Base-by-base conservation (phyloP, 768 basidiomycete species). In the Auricularia sp. region DNA sequence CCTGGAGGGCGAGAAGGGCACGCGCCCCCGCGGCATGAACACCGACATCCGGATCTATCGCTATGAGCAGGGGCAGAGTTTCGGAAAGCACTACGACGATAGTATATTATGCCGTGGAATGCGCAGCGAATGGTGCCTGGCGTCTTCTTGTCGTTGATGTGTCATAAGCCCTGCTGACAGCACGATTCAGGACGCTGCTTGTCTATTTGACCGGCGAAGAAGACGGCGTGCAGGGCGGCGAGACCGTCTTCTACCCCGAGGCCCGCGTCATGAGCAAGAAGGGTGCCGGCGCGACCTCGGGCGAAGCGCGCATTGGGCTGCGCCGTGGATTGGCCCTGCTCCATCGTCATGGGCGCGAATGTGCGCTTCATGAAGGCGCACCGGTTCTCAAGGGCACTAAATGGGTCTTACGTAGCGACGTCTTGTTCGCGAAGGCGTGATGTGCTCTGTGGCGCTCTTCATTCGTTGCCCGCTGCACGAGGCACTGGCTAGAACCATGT, bases 11-110 rank as follows among this genome's bases (percentile, higher is more conserved):
- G 29, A 6, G 23, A 35, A 33, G 56, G 56, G 56, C 14, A 59
- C 56, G 21, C 23, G 29, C 23, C 23, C 56, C 23, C 21, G 29
- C 7, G 56, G 83, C 1, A 80, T 87, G 64, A 91, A 90, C 72
- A 81, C 86, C 1, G 90, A 90, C 70, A 90, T 91, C 36, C 77
- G 90, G 35, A 72, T 90, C 66, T 90, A 90, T 72, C 85, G 85
- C 68, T 90, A 89, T 70, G 78, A 79, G 2, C 74, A 82, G 33
- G 77, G 77, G 0, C 86, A 87, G 66, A 81, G 85, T 73, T 90
- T 91, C 73, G 87, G 87, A 23, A 82, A 84, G 14, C 89, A 90
- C 71, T 91, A 90, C 68, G 88, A 91, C 67, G 88, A 88, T 69
- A 83, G 84, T 21, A 83, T 87, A 34, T 59, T 59, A 8, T 14